Percentiles rank a stretch among this genome's conserved stretches.
Evolutionary conservation across 169 alveolate species (phyloP).

Genomic region (Eimeria praecox): DNA sequence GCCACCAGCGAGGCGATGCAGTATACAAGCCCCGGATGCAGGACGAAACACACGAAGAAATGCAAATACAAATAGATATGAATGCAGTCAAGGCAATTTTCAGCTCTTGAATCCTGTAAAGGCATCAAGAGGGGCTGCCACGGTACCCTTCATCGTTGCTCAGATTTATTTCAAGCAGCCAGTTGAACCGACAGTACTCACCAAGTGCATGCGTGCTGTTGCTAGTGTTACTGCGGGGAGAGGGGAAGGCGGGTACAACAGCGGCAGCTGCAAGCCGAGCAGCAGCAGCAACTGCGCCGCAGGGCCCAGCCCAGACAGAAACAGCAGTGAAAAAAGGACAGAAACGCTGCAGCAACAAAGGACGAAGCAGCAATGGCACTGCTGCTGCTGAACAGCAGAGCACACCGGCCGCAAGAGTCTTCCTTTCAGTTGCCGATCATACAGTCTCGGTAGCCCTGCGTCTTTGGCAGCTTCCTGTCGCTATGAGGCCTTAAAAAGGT

Average conservation of each 20-base stretch:
- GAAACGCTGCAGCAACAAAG: not conserved
- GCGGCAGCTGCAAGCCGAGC: not conserved
- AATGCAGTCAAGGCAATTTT: not conserved
- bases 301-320: not conserved
- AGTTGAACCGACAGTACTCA: not conserved
- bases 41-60: not conserved
- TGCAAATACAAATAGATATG: not conserved
- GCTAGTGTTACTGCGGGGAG: not conserved
- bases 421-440: not conserved
- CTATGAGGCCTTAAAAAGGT: not conserved
- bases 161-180: not conserved
- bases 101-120: not conserved
- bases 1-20: not conserved
- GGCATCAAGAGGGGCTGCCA: not conserved
- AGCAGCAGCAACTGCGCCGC: not conserved
- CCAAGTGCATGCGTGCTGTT: not conserved
- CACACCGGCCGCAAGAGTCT: not conserved
- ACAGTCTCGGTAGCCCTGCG: conserved; percentile 30
- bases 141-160: not conserved
- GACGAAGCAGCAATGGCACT: not conserved
- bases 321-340: not conserved
- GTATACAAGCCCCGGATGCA: not conserved
- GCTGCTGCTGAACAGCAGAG: not conserved
- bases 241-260: not conserved
- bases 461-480: not conserved